phyloP scores from a whole-genome alignment of 2,329 filamentous ascomycete genomes.

The Periconia macrospinosa region DNA sequence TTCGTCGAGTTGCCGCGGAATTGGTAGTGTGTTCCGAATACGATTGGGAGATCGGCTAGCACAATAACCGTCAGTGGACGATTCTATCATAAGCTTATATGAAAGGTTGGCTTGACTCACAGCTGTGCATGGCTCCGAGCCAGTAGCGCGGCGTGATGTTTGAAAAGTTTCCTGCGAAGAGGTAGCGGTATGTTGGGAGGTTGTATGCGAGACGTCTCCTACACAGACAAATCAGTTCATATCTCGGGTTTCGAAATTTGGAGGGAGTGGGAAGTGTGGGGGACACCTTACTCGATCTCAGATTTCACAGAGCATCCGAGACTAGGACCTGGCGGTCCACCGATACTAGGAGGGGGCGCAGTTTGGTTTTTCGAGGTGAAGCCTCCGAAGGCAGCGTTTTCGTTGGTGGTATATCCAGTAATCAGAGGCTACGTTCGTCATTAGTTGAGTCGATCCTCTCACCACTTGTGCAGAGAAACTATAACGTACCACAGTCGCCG shows the following conservation, averaged over 20 bases:
- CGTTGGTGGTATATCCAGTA: not conserved
- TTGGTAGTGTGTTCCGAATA: not conserved
- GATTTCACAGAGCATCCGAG: not conserved
- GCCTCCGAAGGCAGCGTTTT: not conserved
- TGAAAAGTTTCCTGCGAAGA: slow-evolving; percentile 1
- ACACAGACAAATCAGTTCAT: not conserved
- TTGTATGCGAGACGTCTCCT: not conserved
- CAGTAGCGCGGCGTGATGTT: slow-evolving; percentile 4
- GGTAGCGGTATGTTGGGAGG: slow-evolving; percentile 1
- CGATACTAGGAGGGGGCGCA: too few species aligned
- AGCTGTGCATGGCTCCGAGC: not conserved
- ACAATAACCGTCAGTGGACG: too few species aligned
- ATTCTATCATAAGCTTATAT: not conserved
- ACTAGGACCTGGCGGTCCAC: too few species aligned
- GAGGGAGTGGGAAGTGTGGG: too few species aligned
- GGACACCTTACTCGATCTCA: not conserved
- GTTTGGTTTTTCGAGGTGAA: not conserved
- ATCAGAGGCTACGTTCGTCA: not conserved
- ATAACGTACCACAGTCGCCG: not conserved
- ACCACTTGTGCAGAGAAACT: not conserved
- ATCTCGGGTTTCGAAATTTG: not conserved
- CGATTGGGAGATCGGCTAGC: not conserved
- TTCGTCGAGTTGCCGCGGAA: slow-evolving; percentile 1
- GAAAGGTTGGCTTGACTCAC: not conserved
- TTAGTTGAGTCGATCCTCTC: too few species aligned